Evolutionary conservation across 768 basidiomycete species (phyloP).

Genomic region (Naganishia antarctica): DNA sequence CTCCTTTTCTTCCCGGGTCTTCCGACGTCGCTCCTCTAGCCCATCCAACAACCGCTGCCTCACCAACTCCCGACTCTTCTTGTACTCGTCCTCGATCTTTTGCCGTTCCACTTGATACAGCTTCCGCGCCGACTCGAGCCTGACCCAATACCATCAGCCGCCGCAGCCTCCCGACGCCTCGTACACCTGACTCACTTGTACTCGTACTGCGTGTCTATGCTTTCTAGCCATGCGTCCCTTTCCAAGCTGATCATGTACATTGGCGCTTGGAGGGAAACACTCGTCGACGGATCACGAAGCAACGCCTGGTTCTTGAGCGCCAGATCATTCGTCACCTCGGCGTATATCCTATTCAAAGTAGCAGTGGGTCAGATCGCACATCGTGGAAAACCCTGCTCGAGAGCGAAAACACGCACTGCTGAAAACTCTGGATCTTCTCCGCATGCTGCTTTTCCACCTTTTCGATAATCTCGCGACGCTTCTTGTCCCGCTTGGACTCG

Average conservation of each 20-base stretch:
- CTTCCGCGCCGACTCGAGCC: slow-evolving; percentile 11
- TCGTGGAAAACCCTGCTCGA: not conserved
- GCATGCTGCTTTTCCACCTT: slow-evolving; percentile 51
- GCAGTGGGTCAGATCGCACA: not conserved
- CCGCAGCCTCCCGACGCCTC: too few relatives aligned
- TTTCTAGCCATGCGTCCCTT: slow-evolving; percentile 49
- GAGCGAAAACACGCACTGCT: slow-evolving; percentile 40
- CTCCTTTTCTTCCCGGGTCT: slow-evolving; percentile 53
- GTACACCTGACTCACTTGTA: slow-evolving; percentile 50
- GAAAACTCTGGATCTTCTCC: slow-evolving; percentile 48
- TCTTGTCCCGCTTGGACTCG: slow-evolving; percentile 51
- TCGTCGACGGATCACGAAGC: slow-evolving; percentile 43
- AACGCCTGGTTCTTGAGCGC: slow-evolving; percentile 43
- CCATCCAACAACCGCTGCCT: slow-evolving; percentile 48
- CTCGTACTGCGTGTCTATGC: slow-evolving; percentile 48
- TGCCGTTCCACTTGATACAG: slow-evolving; percentile 51
- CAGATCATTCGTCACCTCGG: slow-evolving; percentile 42
- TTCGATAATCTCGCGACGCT: slow-evolving; percentile 52
- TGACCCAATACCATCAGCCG: too few relatives aligned
- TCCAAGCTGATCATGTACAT: slow-evolving; percentile 50
- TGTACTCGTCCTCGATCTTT: slow-evolving; percentile 52
- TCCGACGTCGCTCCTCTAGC: slow-evolving; percentile 51
- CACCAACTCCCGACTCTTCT: slow-evolving; percentile 50
- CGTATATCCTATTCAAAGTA: slow-evolving; percentile 42
- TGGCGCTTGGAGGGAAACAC: slow-evolving; percentile 29